Conservation (phyloP, 108 stramenopile genomes). For the Bacterosira constricta region DNA sequence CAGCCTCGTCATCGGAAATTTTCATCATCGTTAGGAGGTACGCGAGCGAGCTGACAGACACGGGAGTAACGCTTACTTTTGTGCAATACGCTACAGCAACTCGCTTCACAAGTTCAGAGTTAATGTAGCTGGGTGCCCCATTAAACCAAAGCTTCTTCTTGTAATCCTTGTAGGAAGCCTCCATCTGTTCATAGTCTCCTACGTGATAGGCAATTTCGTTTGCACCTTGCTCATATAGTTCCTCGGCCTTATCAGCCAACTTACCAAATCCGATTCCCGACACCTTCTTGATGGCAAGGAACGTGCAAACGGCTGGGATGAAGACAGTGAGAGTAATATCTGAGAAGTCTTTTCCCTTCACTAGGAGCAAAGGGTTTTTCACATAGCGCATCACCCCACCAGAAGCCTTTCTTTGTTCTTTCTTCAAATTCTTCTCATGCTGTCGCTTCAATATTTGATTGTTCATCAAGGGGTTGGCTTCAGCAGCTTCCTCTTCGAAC, state of each 20-base stretch:
- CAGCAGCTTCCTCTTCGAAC: slow-evolving; percentile 23
- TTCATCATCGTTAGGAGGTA: slow-evolving; percentile 76
- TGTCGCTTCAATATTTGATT: slow-evolving; percentile 60
- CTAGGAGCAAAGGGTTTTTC: slow-evolving; percentile 42
- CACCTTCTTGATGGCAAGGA: slow-evolving; percentile 34
- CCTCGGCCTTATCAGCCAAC: slow-evolving; percentile 47
- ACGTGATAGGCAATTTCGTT: slow-evolving; percentile 84
- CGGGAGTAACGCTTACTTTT: slow-evolving; percentile 72
- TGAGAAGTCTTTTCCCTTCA: slow-evolving; percentile 56
- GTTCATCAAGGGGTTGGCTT: slow-evolving; percentile 40
- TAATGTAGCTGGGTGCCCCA: slow-evolving; percentile 56
- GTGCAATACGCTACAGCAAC: slow-evolving; percentile 75
- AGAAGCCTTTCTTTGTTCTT: slow-evolving; percentile 32
- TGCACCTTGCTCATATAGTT: slow-evolving; percentile 59
- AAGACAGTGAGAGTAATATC: slow-evolving; percentile 51
- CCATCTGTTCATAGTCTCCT: slow-evolving; percentile 83
- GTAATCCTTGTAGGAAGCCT: slow-evolving; percentile 65
- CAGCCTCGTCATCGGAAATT: slow-evolving; percentile 74
- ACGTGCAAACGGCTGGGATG: slow-evolving; percentile 42
- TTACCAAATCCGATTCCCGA: slow-evolving; percentile 30
- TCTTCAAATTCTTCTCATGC: slow-evolving; percentile 47
- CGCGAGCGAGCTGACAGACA: slow-evolving; percentile 75
- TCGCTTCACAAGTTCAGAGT: slow-evolving; percentile 50
- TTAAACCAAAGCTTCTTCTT: slow-evolving; percentile 62
- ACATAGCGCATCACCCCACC: slow-evolving; percentile 50